phyloP scores from a whole-genome alignment of 2,329 filamentous ascomycete species.

The Ophiostoma novo-ulmi region DNA sequence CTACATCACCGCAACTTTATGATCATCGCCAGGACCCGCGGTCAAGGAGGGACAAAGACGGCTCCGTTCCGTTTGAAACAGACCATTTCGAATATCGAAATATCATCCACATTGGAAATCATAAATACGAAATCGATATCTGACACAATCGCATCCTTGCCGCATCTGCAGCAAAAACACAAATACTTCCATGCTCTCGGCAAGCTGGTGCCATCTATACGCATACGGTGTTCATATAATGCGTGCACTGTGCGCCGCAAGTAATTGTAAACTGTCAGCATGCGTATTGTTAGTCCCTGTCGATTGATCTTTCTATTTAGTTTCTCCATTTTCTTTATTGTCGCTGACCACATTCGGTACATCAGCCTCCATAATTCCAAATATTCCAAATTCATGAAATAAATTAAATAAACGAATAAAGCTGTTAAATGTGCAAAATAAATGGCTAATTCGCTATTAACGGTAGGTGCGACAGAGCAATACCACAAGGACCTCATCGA shows the following conservation, averaged over 20 bases:
- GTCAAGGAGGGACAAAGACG: background rate
- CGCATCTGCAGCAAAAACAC: conserved; percentile 4
- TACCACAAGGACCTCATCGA: background rate
- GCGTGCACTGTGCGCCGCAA: background rate
- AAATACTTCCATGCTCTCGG: conserved; percentile 5
- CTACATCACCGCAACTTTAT: background rate
- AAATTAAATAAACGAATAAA: background rate
- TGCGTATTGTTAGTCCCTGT: conserved; percentile 1
- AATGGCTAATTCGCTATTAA: background rate
- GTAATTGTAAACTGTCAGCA: background rate
- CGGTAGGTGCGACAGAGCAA: conserved; percentile 9
- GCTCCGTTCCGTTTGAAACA: background rate
- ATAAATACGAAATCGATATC: background rate
- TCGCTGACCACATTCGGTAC: background rate
- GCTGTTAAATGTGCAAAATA: background rate
- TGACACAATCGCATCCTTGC: conserved; percentile 7
- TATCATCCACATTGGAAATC: background rate
- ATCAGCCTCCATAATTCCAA: conserved; percentile 14
- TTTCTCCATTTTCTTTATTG: background rate
- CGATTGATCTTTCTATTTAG: background rate
- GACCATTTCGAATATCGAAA: background rate
- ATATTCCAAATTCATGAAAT: conserved; percentile 10
- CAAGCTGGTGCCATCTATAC: background rate
- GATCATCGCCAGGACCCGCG: background rate
- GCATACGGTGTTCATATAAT: background rate